Evolutionary conservation across 306 rosid genomes (phyloP), one percentile per base, ranked within the genome.

Genomic region (Hylodesmum podocarpum): DNA sequence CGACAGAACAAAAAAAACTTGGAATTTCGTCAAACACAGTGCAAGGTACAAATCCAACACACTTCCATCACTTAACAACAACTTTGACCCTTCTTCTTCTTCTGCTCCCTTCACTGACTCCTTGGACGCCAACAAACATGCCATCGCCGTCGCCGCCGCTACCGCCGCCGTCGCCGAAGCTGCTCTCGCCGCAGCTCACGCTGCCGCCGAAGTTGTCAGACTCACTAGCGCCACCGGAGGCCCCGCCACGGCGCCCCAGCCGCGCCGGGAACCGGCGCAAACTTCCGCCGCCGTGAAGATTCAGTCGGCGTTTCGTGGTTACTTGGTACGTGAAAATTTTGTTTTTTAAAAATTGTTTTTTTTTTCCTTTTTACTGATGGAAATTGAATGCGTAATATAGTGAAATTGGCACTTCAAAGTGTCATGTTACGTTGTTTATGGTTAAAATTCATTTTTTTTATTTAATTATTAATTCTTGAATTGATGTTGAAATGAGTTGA

Each of bases 141-240:
- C 99, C 6, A 84, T 95, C 27, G 99, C 97, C 0, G 99, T 95
- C 0, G 97, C 97, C 0, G 94, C 97, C 1, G 97, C 97, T 3
- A 95, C 97, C 2, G 97, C 97, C 0, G 96, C 97, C 4, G 97
- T 92, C 0, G 97, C 98, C 0, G 96, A 95, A 85, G 98, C 97
- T 0, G 97, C 97, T 3, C 92, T 95, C 2, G 93, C 97, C 0
- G 98, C 98, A 0, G 97, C 98, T 1, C 98, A 92, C 22, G 98
- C 98, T 1, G 98, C 98, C 0, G 97, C 97, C 0, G 96, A 95
- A 77, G 98, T 95, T 0, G 97, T 95, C 11, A 74, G 96, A 19
- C 89, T 92, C 6, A 92, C 80, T 22, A 55, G 76, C 15, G 39
- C 25, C 16, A 70, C 64, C 28, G 55, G 66, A 3, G 6, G 46